A percentile compares a stretch with the other conserved stretches of the same genome.
Conservation (phyloP, 192 early-diverging fungal genomes). For the Phycomyces nitens region DNA sequence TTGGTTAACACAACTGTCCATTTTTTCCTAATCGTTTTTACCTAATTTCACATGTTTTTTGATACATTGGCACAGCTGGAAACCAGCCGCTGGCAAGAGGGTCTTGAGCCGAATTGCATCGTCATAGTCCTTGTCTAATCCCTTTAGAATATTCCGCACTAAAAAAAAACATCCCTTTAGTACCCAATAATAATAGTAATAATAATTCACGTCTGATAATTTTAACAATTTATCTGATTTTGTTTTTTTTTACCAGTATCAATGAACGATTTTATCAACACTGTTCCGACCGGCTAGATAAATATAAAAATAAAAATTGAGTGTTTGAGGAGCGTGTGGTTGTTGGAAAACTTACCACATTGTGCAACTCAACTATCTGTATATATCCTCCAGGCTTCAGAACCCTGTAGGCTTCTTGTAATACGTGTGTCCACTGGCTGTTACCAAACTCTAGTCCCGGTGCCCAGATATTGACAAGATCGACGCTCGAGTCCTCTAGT, state of each 20-base stretch:
- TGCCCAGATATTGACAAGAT: conserved; percentile 9
- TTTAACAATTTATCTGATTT: neutral
- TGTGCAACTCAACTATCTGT: conserved; percentile 10
- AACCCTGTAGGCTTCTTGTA: conserved; percentile 21
- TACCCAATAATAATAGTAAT: too few species aligned
- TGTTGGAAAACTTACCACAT: conserved; percentile 11
- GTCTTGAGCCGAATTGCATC: neutral
- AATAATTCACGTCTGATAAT: too few species aligned
- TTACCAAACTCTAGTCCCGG: neutral
- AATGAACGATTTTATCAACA: conserved; percentile 20
- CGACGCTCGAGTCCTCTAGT: conserved; percentile 1
- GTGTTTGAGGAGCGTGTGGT: too few species aligned
- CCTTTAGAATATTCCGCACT: conserved; percentile 8
- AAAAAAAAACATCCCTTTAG: too few species aligned
- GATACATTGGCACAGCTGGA: conserved; percentile 7
- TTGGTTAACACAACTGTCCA: neutral
- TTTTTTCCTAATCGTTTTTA: neutral
- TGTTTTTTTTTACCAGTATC: conserved; percentile 14
- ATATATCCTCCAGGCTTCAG: conserved; percentile 28
- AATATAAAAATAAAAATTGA: neutral
- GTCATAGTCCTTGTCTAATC: conserved; percentile 12
- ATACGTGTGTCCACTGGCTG: conserved; percentile 11
- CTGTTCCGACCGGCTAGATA: conserved; percentile 10
- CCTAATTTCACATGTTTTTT: conserved; percentile 14
- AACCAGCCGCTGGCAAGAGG: conserved; percentile 5